Evolutionary conservation across 352 stramenopile genomes (phyloP).

Genomic region (Globisporangium sylvaticum): DNA sequence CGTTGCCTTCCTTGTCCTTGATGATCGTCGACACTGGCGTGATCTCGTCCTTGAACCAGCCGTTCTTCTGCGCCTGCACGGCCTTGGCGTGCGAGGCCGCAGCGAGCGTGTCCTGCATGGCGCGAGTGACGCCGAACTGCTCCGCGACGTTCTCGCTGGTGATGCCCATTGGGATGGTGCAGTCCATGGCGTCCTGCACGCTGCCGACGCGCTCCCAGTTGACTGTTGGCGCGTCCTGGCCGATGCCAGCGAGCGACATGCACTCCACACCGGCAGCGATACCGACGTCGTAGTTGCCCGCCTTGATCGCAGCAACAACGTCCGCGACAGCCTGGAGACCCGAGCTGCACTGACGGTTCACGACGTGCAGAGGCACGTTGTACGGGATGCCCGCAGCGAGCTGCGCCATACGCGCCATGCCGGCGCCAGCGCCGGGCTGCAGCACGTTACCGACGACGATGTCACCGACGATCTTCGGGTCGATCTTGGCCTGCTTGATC

Average conservation of each 20-base stretch:
- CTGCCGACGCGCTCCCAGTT: constrained; percentile 50
- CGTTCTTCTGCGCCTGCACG: constrained; percentile 59
- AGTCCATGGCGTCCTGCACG: constrained; percentile 77
- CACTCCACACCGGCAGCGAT: constrained; percentile 85
- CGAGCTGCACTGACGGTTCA: constrained; percentile 88
- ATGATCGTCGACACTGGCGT: constrained; percentile 73
- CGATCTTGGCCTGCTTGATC: constrained; percentile 78
- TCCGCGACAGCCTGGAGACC: constrained; percentile 83
- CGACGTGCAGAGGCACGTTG: constrained; percentile 60
- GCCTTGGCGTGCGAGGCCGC: constrained; percentile 77
- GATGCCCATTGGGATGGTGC: constrained; percentile 81
- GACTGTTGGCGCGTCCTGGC: constrained; percentile 45
- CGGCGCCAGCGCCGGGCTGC: constrained; percentile 68
- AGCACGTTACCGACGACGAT: constrained; percentile 87
- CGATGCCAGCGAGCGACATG: constrained; percentile 75
- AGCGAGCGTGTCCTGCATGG: constrained; percentile 77
- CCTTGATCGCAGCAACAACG: constrained; percentile 72
- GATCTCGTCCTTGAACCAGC: constrained; percentile 89
- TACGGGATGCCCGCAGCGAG: constrained; percentile 75
- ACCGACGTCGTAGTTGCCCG: constrained; percentile 82
- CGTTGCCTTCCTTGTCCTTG: constrained; percentile 76
- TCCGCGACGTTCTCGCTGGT: constrained; percentile 87
- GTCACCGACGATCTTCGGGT: constrained; percentile 72
- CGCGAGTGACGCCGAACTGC: constrained; percentile 66
- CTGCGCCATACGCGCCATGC: constrained; percentile 80